Base-by-base conservation (phyloP, 2,329 filamentous ascomycete species). In the Colletotrichum theobromicola region DNA sequence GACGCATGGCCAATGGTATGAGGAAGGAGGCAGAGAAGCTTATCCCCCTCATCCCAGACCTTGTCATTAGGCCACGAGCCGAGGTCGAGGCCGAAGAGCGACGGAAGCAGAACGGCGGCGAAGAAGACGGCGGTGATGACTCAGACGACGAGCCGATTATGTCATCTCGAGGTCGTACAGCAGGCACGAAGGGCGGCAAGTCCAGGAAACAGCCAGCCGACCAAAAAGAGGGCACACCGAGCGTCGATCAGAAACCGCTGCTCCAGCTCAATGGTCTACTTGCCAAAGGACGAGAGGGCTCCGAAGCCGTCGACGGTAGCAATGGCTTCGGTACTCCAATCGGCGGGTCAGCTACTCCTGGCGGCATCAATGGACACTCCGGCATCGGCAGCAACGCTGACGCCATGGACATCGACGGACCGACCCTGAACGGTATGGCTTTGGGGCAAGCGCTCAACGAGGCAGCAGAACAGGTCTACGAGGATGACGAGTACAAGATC, bases 131-230 rank as follows among this genome's bases (percentile, higher is more conserved):
- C 50, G 94, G 90, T 32, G 96, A 98, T 74, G 96, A 98, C 83
- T 98, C 95, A 78, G 96, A 98, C 80, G 96, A 98, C 81, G 96
- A 98, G 84, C 97, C 97, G 10, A 98, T 99, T 81, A 98, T 98
- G 94, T 97, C 97, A 72, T 98, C 96, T 64, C 92, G 97, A 77
- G 97, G 97, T 67, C 93, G 97, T 58, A 98, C 96, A 82, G 94
- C 95, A 18, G 94, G 91, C 34, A 94, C 94, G 78, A 96, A 94
- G 81, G 93, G 95, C 26, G 92, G 92, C 76, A 92, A 93, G 79
- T 92, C 93, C 24, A 91, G 95, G 66, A 96, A 95, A 79, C 93
- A 94, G 4, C 92, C 91, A 26, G 88, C 90, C 62, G 93, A 94
- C 72, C 91, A 92, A 77, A 93, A 94, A 76, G 95, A 98, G 82